Base-by-base conservation (phyloP, 441 rosid genomes). In the Pelargonium myrrhifolium region DNA sequence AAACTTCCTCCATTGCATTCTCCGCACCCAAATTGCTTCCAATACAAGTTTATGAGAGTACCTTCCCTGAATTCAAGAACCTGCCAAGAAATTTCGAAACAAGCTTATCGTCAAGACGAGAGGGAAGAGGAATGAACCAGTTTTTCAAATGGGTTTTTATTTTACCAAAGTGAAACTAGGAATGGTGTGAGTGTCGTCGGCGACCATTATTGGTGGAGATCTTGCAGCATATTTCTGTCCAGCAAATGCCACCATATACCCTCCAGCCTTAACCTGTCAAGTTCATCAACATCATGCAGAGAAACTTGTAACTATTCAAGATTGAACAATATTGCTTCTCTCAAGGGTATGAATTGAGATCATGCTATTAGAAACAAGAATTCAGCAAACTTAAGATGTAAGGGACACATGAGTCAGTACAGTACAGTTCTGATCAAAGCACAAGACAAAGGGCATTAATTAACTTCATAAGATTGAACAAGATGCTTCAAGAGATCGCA, bases 151-250 rank as follows among this genome's bases (percentile, higher is more conserved):
- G 39, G 39, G 39, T 53, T 35, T 35, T 35, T 35, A 1, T 4
- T 66, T 78, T 87, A 93, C 98, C 88, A 93, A 77, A n/a, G 96
- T 93, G 72, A 91, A 86, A 62, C 85, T 81, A n/a, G 90, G 89
- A 59, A 89, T 75, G 55, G 79, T 85, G 82, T 82, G 82, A 39
- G 37, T 71, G 49, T 43, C 69, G 51, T 93, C 95, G 7, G 86
- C 75, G 43, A 93, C 83, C 79, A 84, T 78, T 9, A 74, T 66
- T 21, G 97, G 95, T 0, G 70, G 59, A 14, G 99, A 91, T 80
- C 99, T 86, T 51, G 99, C 99, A 39, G 97, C 97, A 39, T 89
- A 86, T 59, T 87, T 87, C 6, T 85, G 79, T 18, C 99, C 99
- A 0, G 97, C 89, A 66, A 89, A 93, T 26, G 95, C 99, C 28